Evolutionary conservation across 2,329 filamentous ascomycete species (phyloP).

Genomic region (Nemania abortiva): DNA sequence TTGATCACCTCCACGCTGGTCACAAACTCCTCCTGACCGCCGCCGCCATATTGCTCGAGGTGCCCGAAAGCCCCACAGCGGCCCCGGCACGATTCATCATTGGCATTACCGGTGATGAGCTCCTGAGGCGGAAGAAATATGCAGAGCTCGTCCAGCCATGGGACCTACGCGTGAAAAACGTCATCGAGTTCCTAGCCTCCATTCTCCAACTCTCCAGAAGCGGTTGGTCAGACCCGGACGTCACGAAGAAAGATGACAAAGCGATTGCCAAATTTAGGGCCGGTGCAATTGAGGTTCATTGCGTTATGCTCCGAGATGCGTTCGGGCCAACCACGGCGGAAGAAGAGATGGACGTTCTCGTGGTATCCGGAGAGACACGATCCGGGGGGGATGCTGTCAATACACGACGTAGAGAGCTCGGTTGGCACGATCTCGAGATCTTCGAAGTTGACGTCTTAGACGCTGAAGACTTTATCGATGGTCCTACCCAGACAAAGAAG

Average conservation of each 20-base stretch:
- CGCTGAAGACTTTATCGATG: slow-evolving; percentile 66
- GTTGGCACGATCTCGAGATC: slow-evolving; percentile 80
- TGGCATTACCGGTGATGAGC: slow-evolving; percentile 88
- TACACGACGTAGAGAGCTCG: slow-evolving; percentile 78
- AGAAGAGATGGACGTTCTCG: slow-evolving; percentile 80
- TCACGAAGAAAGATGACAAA: slow-evolving; percentile 56
- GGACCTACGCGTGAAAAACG: slow-evolving; percentile 76
- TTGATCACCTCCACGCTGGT: slow-evolving; percentile 94
- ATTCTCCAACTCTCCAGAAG: slow-evolving; percentile 61
- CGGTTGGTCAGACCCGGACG: slow-evolving; percentile 58
- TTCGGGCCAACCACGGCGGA: slow-evolving; percentile 93
- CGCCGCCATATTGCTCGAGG: slow-evolving; percentile 76
- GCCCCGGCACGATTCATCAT: slow-evolving; percentile 74
- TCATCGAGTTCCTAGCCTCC: slow-evolving; percentile 79
- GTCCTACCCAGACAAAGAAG: slow-evolving; percentile 62
- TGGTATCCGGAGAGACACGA: slow-evolving; percentile 89
- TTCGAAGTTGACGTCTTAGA: slow-evolving; percentile 93
- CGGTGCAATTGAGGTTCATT: slow-evolving; percentile 75
- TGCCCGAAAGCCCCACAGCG: slow-evolving; percentile 56
- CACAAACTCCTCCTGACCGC: slow-evolving; percentile 98
- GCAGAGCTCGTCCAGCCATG: slow-evolving; percentile 84
- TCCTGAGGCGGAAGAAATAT: slow-evolving; percentile 91
- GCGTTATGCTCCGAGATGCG: slow-evolving; percentile 86
- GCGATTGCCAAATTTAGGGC: slow-evolving; percentile 69
- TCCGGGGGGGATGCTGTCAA: slow-evolving; percentile 89